Conservation (phyloP, 2,329 filamentous ascomycete genomes). For the Claviceps sp. region DNA sequence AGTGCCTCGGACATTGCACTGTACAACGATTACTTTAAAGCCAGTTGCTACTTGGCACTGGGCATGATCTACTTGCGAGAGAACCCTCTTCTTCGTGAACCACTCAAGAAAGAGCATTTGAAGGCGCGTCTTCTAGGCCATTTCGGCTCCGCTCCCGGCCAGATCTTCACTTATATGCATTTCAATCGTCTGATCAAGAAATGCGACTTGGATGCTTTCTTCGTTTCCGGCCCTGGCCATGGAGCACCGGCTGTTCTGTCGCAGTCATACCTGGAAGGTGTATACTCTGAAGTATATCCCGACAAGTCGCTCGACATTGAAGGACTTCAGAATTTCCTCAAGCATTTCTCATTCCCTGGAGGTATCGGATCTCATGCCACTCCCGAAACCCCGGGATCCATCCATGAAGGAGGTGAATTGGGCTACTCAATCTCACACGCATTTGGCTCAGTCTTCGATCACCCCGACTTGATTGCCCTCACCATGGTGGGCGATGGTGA, state of each 20-base stretch:
- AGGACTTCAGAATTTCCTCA: conserved; percentile 66
- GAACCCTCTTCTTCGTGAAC: conserved; percentile 59
- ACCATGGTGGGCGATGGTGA: conserved; percentile 74
- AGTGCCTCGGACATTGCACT: conserved; percentile 52
- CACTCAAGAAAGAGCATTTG: conserved; percentile 55
- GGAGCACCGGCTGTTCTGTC: conserved; percentile 65
- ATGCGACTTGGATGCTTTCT: conserved; percentile 58
- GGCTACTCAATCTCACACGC: conserved; percentile 73
- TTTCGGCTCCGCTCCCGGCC: conserved; percentile 69
- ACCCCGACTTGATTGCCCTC: conserved; percentile 60
- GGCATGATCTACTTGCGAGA: conserved; percentile 70
- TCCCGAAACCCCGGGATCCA: conserved; percentile 62
- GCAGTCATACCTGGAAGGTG: conserved; percentile 64
- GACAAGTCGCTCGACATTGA: conserved; percentile 55
- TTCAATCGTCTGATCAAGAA: conserved; percentile 75
- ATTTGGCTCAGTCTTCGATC: conserved; percentile 63
- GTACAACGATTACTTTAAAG: conserved; percentile 61
- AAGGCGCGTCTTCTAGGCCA: conserved; percentile 64
- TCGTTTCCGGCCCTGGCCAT: conserved; percentile 65
- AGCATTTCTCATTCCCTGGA: conserved; percentile 70
- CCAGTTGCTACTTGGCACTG: conserved; percentile 60
- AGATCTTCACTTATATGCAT: conserved; percentile 71
- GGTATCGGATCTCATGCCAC: conserved; percentile 68
- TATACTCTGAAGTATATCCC: conserved; percentile 66
- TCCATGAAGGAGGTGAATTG: conserved; percentile 70